Percentiles rank a stretch among this genome's conserved stretches.
These are phyloP conservation scores for Pyrenula aspistea DNA, from an alignment of 495 filamentous ascomycete species.

Conservation along the genomic window DNA sequence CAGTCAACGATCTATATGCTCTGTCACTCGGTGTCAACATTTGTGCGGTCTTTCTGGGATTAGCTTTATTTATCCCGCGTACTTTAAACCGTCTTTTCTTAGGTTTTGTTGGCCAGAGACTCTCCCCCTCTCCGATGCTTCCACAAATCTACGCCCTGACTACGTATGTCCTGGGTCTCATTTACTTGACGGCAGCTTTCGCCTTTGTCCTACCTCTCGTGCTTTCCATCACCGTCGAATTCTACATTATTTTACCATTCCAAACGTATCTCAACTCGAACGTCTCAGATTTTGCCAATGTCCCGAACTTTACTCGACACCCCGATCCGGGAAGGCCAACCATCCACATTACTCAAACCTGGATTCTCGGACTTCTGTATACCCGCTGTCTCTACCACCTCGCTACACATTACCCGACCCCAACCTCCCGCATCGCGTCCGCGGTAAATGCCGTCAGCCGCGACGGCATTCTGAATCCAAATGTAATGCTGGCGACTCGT, in stretches of 20 bases:
- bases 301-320: not conserved
- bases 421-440: slow-evolving; percentile 54
- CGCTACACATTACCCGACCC: slow-evolving; percentile 19
- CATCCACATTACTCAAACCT: slow-evolving; percentile 84
- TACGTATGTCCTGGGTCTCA: slow-evolving; percentile 25
- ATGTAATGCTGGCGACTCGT: slow-evolving; percentile 65
- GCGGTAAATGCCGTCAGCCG: slow-evolving; percentile 65
- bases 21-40: slow-evolving; percentile 81
- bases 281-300: not conserved
- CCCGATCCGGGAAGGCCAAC: slow-evolving; percentile 9
- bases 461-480: slow-evolving; percentile 71
- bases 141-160: slow-evolving; percentile 4
- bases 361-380: slow-evolving; percentile 89
- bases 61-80: slow-evolving; percentile 5
- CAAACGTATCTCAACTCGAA: slow-evolving; percentile 59
- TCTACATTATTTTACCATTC: slow-evolving; percentile 79
- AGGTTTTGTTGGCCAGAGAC: slow-evolving; percentile 60
- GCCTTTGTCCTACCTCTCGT: slow-evolving; percentile 68
- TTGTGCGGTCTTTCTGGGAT: slow-evolving; percentile 38
- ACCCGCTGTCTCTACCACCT: slow-evolving; percentile 41
- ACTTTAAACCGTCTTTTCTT: slow-evolving; percentile 13
- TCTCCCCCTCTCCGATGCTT: slow-evolving; percentile 35
- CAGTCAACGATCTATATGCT: slow-evolving; percentile 91
- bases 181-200: slow-evolving; percentile 63
- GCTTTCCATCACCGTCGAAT: slow-evolving; percentile 71